Percentiles rank a stretch among this genome's conserved stretches.
phyloP scores from a whole-genome alignment of 495 filamentous ascomycete genomes.

The Podospora anserina region DNA sequence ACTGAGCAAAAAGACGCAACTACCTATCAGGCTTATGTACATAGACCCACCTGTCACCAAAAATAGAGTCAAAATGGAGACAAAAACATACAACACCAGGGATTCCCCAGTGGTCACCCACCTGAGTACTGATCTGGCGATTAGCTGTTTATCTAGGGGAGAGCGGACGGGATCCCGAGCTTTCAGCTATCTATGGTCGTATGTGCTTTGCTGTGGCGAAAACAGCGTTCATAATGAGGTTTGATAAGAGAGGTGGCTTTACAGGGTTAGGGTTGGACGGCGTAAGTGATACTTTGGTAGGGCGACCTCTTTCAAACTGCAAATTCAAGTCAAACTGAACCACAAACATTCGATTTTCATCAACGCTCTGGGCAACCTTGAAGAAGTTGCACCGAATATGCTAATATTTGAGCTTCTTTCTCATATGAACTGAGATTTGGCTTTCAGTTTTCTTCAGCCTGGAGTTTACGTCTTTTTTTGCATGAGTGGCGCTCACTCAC shows the following conservation, averaged over 20 bases:
- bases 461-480: not conserved
- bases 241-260: not conserved
- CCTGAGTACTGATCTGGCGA: not conserved
- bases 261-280: not conserved
- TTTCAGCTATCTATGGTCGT: slow-evolving; percentile 47
- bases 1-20: too few relatives aligned
- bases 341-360: not conserved
- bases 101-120: not conserved
- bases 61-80: not conserved
- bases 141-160: slow-evolving; percentile 43
- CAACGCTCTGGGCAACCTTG: not conserved
- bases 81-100: not conserved
- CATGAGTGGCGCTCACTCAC: not conserved
- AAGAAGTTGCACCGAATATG: not conserved
- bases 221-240: not conserved
- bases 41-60: not conserved
- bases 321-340: not conserved
- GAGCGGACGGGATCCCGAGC: slow-evolving; percentile 53
- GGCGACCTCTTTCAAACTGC: not conserved
- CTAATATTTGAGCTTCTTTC: too few relatives aligned
- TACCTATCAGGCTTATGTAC: not conserved
- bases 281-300: not conserved
- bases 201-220: slow-evolving; percentile 21
- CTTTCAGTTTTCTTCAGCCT: not conserved
- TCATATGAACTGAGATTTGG: not conserved